Base-by-base conservation (phyloP, 495 filamentous ascomycete species). In the Bacidia gigantensis region DNA sequence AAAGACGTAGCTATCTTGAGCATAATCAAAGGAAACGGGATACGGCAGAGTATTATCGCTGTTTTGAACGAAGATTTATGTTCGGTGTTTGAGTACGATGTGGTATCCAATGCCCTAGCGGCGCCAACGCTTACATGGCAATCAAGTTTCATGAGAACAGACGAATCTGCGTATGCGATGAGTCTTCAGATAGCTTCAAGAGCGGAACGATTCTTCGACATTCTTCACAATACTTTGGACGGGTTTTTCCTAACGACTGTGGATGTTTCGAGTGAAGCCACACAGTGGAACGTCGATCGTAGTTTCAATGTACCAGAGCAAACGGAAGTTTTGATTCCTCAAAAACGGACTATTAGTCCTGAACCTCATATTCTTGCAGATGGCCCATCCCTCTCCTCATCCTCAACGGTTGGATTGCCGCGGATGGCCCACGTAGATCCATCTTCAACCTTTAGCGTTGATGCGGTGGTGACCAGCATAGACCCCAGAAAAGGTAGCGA, bases 1-100 rank as follows among this genome's bases (percentile, higher is more conserved):
- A 68, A 85, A 50, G 89, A 96, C 63, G 77, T 89, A 46, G 80
- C 84, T 3, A 79, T 95, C 56, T 81, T 78, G 25, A 75, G 72
- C n/a, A 35, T 35, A 7, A 14, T 5, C 7, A 14, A 7, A 7
- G 69, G 73, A 14, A 38, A 40, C 46, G 50, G 41, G 42, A 14
- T 12, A 46, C 21, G 26, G 23, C 2, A 18, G 38, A 24, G 49
- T 0, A 14, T 3, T 18, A 79, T 96, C 63, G 86, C 80, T 24
- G 74, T 92, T 3, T 71, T 93, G 25, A 81, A 84, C 63, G 71
- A 74, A 23, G 62, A 68, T 38, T 73, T 71, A 5, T 74, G 89
- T 54, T 74, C 80, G 26, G 51, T 88, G 1, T 87, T 80, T 58
- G 63, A 77, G 26, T 87, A 83, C 73, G 70, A 77, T 50, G 61